Evolutionary conservation across 495 filamentous ascomycete genomes (phyloP), one percentile per base, ranked within the genome.

Genomic region (Neurospora intermedia): DNA sequence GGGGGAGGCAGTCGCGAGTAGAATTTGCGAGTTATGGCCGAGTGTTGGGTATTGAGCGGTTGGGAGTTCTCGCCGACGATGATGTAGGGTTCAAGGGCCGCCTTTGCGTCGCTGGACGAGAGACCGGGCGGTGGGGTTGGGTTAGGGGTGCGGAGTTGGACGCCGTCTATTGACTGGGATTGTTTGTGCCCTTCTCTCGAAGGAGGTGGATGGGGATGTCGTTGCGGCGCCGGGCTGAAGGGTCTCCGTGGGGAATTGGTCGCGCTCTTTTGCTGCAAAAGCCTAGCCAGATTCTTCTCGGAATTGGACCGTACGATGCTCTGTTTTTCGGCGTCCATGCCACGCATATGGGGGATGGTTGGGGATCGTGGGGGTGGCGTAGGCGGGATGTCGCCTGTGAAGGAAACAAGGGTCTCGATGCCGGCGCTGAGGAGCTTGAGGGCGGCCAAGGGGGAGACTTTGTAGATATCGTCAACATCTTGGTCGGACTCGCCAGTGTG

Each of bases 11-110:
- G 87, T 78, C 96, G 97, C 31, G 92, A 95, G 81, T 94, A 94
- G 82, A 99, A 99, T 73, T 96, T 94, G 40, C 93, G 89, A 13
- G 92, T 91, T 70, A 98, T 90, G 72, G 94, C 91, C 72, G 88
- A 88, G 75, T 93, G 90, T 80, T 97, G 94, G 27, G 89, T 80
- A 71, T 87, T 85, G 45, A 89, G 81, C 3, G 88, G 88, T 73
- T 92, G 86, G 41, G 89, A 88, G 73, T 90, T 84, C 23, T 88
- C 86, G 31, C 87, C 88, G 45, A 91, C 85, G 45, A 91, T 78
- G 69, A 87, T 83, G 74, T 88, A 86, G 7, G 86, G 86, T 69
- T 81, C 78, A 20, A 82, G 80, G 7, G 76, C 76, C 2, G 73
- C 31, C 1, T 72, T 71, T 20, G 71, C 15, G n/a, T 79, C 77